These are phyloP conservation scores for Cytospora chrysosperma DNA, from an alignment of 2,329 filamentous ascomycete species.

Conservation along the genomic window DNA sequence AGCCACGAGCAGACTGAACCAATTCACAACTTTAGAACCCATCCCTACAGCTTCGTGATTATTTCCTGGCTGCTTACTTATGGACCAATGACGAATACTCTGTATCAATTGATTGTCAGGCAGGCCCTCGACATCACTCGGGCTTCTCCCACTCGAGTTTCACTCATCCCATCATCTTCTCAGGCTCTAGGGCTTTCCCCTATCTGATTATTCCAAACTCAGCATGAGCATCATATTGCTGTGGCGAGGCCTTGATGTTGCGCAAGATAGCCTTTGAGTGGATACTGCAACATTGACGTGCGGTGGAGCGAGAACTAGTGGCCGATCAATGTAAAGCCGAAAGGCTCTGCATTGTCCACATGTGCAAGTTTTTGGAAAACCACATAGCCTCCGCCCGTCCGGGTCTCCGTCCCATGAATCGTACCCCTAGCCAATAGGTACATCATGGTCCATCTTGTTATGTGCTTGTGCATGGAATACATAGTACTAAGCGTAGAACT, in stretches of 20 bases:
- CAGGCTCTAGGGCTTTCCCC: neutral
- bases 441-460: neutral
- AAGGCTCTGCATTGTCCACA: neutral
- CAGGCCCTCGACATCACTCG: neutral
- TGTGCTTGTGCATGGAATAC: neutral
- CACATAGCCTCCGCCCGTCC: neutral
- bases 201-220: neutral
- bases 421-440: neutral
- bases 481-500: neutral
- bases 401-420: neutral
- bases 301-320: neutral
- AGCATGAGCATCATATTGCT: neutral
- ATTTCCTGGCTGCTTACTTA: neutral
- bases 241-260: neutral
- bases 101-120: neutral
- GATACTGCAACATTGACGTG: neutral
- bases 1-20: neutral
- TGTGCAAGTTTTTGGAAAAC: neutral
- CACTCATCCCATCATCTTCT: neutral
- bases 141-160: neutral
- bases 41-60: neutral
- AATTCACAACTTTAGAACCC: neutral
- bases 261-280: neutral
- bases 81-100: neutral
- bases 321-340: constrained; percentile 2